A percentile compares a stretch with the other conserved stretches of the same genome.
These are phyloP conservation scores for Neonothopanus nambi DNA, from an alignment of 1,284 basidiomycete species.

Conservation along the genomic window DNA sequence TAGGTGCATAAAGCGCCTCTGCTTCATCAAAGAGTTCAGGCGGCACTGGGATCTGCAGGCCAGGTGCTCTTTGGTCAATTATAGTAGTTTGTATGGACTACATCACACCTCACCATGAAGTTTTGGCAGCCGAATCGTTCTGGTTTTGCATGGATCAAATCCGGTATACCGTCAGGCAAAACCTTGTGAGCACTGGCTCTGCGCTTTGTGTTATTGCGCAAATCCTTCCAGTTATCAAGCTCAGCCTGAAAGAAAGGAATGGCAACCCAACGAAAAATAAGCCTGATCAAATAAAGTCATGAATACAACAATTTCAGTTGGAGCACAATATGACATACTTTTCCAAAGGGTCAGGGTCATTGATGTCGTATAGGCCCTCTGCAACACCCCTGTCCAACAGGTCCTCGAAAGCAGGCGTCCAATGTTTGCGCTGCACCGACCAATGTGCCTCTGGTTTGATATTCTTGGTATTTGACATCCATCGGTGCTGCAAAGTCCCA, in stretches of 20 bases:
- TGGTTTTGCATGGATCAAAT: constrained; percentile 25
- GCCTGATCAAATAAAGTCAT: constrained; percentile 20
- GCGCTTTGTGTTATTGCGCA: constrained; percentile 25
- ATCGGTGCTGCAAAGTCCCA: constrained; percentile 36
- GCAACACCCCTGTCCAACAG: constrained; percentile 31
- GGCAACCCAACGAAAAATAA: constrained; percentile 36
- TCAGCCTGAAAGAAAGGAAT: constrained; percentile 40
- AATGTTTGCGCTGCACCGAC: constrained; percentile 28
- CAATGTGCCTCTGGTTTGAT: constrained; percentile 38
- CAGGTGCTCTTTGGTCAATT: background rate
- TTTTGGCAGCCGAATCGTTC: constrained; percentile 19
- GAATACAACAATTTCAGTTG: background rate
- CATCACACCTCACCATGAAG: constrained; percentile 29
- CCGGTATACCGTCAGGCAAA: constrained; percentile 34
- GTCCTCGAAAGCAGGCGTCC: constrained; percentile 35
- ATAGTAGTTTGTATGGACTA: background rate
- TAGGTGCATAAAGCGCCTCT: constrained; percentile 24
- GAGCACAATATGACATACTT: constrained; percentile 22
- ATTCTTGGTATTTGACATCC: constrained; percentile 32
- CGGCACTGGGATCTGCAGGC: constrained; percentile 17
- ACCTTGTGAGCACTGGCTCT: constrained; percentile 30
- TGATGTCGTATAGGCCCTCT: constrained; percentile 33
- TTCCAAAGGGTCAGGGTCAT: constrained; percentile 24
- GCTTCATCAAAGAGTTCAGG: constrained; percentile 21
- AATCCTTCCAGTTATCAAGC: constrained; percentile 28